Percentiles rank a stretch among this genome's conserved stretches.
phyloP scores from a whole-genome alignment of 2,329 filamentous ascomycete species.

The Talaromyces sp. region DNA sequence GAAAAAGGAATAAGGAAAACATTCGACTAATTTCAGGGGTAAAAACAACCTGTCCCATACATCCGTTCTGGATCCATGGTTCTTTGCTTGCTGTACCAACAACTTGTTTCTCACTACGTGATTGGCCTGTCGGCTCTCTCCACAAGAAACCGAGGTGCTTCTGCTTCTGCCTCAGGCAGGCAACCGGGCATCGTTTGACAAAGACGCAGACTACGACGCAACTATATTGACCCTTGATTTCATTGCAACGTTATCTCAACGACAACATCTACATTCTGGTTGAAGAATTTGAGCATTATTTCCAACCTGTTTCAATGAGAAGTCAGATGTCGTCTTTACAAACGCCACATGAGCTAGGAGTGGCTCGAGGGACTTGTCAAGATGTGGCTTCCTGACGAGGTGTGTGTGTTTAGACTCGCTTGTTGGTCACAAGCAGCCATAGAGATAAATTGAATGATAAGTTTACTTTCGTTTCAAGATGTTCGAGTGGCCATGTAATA shows the following conservation, averaged over 20 bases:
- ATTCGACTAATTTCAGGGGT: conserved; percentile 13
- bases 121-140: conserved; percentile 3
- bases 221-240: background rate
- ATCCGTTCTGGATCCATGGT: conserved; percentile 11
- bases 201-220: background rate
- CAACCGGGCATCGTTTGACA: background rate
- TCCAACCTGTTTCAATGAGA: background rate
- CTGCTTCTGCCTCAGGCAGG: background rate
- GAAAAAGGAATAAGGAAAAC: background rate
- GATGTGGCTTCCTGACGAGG: background rate
- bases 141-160: background rate
- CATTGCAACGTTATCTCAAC: too few relatives aligned
- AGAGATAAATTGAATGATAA: background rate
- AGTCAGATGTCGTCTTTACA: background rate
- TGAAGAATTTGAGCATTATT: too few relatives aligned
- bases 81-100: background rate
- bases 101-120: background rate
- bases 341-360: background rate
- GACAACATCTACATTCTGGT: too few relatives aligned
- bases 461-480: background rate
- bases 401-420: background rate
- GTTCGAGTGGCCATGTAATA: background rate
- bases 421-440: background rate
- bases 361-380: background rate
- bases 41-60: background rate